Evolutionary conservation across 331 rosid genomes (phyloP).

Genomic region (Arachis monticola): DNA sequence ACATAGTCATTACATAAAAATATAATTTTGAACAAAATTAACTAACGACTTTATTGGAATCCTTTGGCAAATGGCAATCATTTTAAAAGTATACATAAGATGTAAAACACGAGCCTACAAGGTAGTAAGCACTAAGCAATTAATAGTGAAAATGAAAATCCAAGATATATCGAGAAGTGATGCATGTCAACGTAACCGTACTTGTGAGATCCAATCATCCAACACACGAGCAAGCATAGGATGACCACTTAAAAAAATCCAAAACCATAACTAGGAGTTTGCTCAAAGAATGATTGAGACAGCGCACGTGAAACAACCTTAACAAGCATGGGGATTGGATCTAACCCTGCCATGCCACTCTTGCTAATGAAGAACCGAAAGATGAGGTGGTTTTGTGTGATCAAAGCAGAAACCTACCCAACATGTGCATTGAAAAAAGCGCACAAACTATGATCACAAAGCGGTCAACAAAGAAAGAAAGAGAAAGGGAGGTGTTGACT

Average conservation of each 20-base stretch:
- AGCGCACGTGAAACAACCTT: constrained; percentile 45
- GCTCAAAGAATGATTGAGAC: neutral
- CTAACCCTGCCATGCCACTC: constrained; percentile 3
- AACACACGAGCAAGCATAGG: neutral
- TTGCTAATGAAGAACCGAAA: constrained; percentile 7
- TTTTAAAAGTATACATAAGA: no score
- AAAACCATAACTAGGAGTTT: neutral
- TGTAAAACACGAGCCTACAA: no score
- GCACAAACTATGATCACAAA: constrained; percentile 39
- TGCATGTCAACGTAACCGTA: neutral
- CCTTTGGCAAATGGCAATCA: no score
- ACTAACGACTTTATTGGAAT: no score
- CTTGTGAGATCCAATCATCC: neutral
- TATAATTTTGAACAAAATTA: no score
- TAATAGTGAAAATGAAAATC: neutral
- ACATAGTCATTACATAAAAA: no score
- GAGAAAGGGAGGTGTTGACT: constrained; percentile 71
- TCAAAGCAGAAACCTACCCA: constrained; percentile 49
- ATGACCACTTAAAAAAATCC: no score
- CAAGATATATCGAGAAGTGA: neutral
- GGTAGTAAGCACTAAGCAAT: neutral
- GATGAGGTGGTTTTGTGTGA: constrained; percentile 42
- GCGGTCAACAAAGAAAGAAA: constrained; percentile 52
- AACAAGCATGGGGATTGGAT: constrained; percentile 16
- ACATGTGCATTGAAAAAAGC: constrained; percentile 32